Conservation (phyloP, 2,329 filamentous ascomycete species). For the Sarocladiaceae sp. region DNA sequence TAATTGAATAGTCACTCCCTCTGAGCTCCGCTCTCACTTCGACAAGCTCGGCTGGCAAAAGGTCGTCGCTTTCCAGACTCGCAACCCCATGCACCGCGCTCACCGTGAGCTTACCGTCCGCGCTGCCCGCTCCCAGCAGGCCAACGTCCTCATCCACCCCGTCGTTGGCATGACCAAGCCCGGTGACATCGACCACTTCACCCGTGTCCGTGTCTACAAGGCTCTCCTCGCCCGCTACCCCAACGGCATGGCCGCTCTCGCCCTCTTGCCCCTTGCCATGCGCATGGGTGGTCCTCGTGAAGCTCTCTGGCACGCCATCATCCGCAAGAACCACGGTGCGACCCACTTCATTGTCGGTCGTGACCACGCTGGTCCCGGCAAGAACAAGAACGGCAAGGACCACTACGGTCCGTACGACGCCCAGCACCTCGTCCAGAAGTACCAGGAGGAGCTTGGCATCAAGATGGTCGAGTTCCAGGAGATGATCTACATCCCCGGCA, state of each 20-base stretch:
- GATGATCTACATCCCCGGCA: constrained; percentile 98
- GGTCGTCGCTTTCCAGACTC: constrained; percentile 98
- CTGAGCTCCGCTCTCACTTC: constrained; percentile 92
- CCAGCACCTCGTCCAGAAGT: constrained; percentile 93
- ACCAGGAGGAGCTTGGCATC: constrained; percentile 93
- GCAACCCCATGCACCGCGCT: constrained; percentile 98
- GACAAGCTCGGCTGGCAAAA: constrained; percentile 99
- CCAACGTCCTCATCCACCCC: constrained; percentile 98
- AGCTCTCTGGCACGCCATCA: constrained; percentile 99
- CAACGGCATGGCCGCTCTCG: constrained; percentile 97
- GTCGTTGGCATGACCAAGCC: constrained; percentile 98
- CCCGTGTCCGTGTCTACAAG: constrained; percentile 97
- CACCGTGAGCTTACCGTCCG: constrained; percentile 97
- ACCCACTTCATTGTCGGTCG: constrained; percentile 99
- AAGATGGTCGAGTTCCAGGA: constrained; percentile 99
- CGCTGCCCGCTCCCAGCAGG: constrained; percentile 90
- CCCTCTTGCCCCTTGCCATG: constrained; percentile 94
- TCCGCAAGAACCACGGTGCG: constrained; percentile 98
- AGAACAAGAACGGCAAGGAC: constrained; percentile 95
- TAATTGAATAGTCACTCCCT: constrained; percentile 66
- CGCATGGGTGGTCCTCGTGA: constrained; percentile 98
- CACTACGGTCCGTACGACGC: constrained; percentile 99
- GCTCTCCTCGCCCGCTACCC: constrained; percentile 93
- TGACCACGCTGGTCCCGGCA: constrained; percentile 96
- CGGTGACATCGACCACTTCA: constrained; percentile 99